Evolutionary conservation across 208 protist genomes (phyloP).

Genomic region (Wallacemonas collosoma): DNA sequence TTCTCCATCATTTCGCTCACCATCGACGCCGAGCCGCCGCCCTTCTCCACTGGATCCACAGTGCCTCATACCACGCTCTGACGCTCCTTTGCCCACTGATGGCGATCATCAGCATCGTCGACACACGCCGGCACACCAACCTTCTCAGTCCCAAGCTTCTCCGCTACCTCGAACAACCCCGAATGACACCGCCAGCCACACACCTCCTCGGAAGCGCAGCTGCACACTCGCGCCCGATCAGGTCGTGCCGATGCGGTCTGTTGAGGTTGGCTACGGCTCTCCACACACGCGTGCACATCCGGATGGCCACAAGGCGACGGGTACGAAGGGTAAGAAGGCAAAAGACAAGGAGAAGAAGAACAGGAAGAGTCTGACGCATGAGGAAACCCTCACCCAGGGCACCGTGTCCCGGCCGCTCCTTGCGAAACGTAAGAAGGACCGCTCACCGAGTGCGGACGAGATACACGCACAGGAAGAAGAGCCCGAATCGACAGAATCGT

Average conservation of each 20-base stretch:
- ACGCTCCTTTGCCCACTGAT: neutral
- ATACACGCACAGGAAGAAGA: neutral
- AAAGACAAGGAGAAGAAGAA: slow-evolving; percentile 17
- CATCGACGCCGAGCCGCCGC: neutral
- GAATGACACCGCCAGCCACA: neutral
- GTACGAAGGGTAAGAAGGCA: neutral
- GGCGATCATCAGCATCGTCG: too few relatives aligned
- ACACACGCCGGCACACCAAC: too few relatives aligned
- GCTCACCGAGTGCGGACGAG: too few relatives aligned
- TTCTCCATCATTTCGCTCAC: neutral
- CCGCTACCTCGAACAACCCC: too few relatives aligned
- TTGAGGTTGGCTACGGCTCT: slow-evolving; percentile 4
- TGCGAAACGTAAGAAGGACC: neutral
- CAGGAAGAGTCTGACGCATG: neutral
- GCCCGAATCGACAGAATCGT: neutral
- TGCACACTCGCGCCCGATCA: slow-evolving; percentile 11
- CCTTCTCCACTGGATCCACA: neutral
- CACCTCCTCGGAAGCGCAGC: slow-evolving; percentile 14
- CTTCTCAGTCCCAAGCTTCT: too few relatives aligned
- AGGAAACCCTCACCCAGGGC: neutral
- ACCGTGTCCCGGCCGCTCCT: neutral
- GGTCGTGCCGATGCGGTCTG: neutral
- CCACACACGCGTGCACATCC: neutral
- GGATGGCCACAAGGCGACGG: too few relatives aligned
- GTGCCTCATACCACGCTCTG: neutral